These are phyloP conservation scores for Tremella yokohamensis DNA, from an alignment of 768 basidiomycete genomes.

Conservation along the genomic window DNA sequence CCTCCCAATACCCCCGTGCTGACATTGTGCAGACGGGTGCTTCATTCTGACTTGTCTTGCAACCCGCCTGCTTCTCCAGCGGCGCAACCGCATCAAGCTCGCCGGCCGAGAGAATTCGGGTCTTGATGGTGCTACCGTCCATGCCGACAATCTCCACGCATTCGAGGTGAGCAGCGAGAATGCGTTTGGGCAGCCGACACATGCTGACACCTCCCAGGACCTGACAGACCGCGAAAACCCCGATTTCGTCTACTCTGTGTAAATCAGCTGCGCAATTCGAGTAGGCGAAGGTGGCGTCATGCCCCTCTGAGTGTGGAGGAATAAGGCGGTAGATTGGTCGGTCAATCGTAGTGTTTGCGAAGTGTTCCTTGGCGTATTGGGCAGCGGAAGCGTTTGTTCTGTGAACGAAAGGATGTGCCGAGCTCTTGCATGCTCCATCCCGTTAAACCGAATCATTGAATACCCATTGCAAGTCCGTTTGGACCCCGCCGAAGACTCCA, in stretches of 20 bases:
- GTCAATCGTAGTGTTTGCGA: too few relatives aligned
- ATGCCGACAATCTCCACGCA: conserved; percentile 13
- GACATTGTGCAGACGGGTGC: conserved; percentile 38
- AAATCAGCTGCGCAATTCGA: too few relatives aligned
- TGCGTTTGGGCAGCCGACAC: conserved; percentile 36
- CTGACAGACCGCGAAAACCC: conserved; percentile 33
- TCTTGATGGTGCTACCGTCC: neutral
- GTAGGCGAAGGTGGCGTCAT: neutral
- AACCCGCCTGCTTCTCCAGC: conserved; percentile 55
- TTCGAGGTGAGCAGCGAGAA: conserved; percentile 8
- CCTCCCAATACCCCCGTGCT: neutral
- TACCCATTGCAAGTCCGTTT: too few relatives aligned
- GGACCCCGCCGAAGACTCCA: too few relatives aligned
- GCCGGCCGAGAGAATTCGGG: neutral
- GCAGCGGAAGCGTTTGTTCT: too few relatives aligned
- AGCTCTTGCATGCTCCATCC: neutral
- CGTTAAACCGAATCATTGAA: neutral
- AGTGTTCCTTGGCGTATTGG: too few relatives aligned
- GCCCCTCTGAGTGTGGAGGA: too few relatives aligned
- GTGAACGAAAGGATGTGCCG: too few relatives aligned
- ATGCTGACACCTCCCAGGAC: conserved; percentile 50
- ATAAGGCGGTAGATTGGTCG: too few relatives aligned
- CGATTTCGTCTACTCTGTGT: conserved; percentile 25
- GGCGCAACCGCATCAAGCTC: conserved; percentile 42
- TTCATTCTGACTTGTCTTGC: conserved; percentile 53